Base-by-base conservation (phyloP, 2,329 filamentous ascomycete genomes). In the Alternaria panax region DNA sequence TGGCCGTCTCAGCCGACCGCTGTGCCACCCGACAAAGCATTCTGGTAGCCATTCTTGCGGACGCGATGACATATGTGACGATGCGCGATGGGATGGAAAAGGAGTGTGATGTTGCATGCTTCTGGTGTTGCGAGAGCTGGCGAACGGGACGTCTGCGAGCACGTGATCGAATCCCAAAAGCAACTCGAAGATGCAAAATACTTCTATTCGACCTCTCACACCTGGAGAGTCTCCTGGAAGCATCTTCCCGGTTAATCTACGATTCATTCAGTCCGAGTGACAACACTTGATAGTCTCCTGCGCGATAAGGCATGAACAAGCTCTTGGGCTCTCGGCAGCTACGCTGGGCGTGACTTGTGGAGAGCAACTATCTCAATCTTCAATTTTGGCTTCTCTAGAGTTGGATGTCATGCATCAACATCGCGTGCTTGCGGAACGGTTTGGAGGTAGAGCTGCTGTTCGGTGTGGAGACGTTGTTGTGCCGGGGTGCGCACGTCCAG, bases 1-100 rank as follows among this genome's bases (percentile, higher is more conserved):
- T 71, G 60, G 67, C 38, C 60, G 74, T 77, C 71, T 77, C 75
- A 74, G 67, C 63, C 64, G 56, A 68, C 55, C 51, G 38, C 30
- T 54, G 53, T 58, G 52, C 53, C 47, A 59, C 48, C 59, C 58
- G 66, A 51, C 38, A 54, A 60, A 32, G 54, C 50, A 63, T 63
- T 65, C 57, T 63, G 22, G 50, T 14, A 42, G 48, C 47, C 59
- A 56, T 60, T 46, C 55, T 55, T 38, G 40, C 24, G 54, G 36
- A 27, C 25, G 43, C 60, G 38, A 45, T 46, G 53, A 51, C 57
- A 54, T 43, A 50, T 16, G 16, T 54, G 51, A 34, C 18, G 43
- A 42, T 27, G 51, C 40, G 53, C 50, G 55, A 47, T 41, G 32
- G 57, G 18, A 27, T 28, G 20, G 42, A 41, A 24, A 42, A 22